Conservation (phyloP, 1,139 yeast genomes). For the Kazachstania sp. region DNA sequence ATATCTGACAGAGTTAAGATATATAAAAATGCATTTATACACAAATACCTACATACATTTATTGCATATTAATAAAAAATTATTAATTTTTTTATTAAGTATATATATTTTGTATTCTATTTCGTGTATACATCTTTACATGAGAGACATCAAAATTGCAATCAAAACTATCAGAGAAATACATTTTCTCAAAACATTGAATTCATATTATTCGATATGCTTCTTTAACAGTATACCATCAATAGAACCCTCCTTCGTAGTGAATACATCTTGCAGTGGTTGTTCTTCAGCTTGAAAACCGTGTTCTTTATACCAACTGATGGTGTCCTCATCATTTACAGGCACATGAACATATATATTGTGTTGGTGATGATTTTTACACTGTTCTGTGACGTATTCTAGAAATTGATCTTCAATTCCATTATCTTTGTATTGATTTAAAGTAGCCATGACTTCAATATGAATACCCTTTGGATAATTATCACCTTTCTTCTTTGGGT, state of each 20-base stretch:
- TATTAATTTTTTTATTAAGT: background rate
- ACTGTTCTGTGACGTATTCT: conserved; percentile 45
- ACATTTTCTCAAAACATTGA: background rate
- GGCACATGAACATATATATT: conserved; percentile 53
- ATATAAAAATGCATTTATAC: background rate
- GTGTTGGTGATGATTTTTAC: conserved; percentile 47
- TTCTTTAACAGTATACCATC: conserved; percentile 38
- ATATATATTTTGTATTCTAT: background rate
- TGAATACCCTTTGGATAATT: conserved; percentile 43
- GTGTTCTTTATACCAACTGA: conserved; percentile 46
- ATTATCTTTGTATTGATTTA: conserved; percentile 48
- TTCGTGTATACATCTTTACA: background rate
- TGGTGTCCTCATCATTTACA: conserved; percentile 36
- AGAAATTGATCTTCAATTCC: conserved; percentile 56
- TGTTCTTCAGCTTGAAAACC: conserved; percentile 43
- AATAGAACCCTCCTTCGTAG: conserved; percentile 38
- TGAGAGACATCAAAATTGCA: background rate
- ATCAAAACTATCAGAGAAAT: background rate
- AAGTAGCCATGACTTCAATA: conserved; percentile 57
- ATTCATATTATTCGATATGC: conserved; percentile 3
- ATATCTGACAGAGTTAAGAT: background rate
- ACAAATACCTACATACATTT: background rate
- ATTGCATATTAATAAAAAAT: background rate
- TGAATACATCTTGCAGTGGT: conserved; percentile 43
- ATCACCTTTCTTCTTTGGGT: conserved; percentile 26